phyloP scores from a whole-genome alignment of 441 rosid genomes.

The Eruca vesicaria region DNA sequence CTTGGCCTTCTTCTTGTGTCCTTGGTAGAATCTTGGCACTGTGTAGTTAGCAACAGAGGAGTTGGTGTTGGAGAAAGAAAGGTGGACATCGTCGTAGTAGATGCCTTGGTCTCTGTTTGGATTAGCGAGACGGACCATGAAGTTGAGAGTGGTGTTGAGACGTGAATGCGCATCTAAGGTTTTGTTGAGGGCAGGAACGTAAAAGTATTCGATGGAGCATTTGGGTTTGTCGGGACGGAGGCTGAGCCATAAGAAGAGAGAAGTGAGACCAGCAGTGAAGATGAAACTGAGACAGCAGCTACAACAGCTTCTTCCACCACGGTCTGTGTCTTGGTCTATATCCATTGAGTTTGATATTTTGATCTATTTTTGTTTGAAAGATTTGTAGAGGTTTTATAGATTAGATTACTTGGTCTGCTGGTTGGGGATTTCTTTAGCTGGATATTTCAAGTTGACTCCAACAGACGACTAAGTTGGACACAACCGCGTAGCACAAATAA shows the following conservation, averaged over 20 bases:
- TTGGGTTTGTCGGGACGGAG: constrained; percentile 56
- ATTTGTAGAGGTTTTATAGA: constrained; percentile 8
- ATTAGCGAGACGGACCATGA: constrained; percentile 37
- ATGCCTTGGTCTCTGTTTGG: too few relatives aligned
- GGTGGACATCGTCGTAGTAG: too few relatives aligned
- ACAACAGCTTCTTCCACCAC: constrained; percentile 28
- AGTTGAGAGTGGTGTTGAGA: constrained; percentile 37
- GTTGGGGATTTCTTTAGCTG: constrained; percentile 1
- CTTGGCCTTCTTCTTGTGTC: too few relatives aligned
- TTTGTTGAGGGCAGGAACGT: constrained; percentile 60
- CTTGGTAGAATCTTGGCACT: too few relatives aligned
- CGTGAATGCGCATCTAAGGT: constrained; percentile 28
- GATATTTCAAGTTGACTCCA: constrained; percentile 22
- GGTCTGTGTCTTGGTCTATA: neutral
- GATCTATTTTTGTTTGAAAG: neutral
- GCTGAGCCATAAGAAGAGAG: constrained; percentile 72
- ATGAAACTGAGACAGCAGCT: constrained; percentile 57
- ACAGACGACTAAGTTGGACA: constrained; percentile 16
- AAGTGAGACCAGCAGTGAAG: constrained; percentile 54
- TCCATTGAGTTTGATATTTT: constrained; percentile 12
- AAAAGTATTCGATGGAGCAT: constrained; percentile 43
- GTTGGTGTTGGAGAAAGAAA: too few relatives aligned
- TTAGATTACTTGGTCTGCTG: constrained; percentile 3
- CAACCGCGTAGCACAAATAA: neutral
- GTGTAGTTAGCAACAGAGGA: too few relatives aligned